A percentile compares a stretch with the other conserved stretches of the same genome.
Evolutionary conservation across 2,329 filamentous ascomycete genomes (phyloP).

Genomic region (Verticillium dahliae): DNA sequence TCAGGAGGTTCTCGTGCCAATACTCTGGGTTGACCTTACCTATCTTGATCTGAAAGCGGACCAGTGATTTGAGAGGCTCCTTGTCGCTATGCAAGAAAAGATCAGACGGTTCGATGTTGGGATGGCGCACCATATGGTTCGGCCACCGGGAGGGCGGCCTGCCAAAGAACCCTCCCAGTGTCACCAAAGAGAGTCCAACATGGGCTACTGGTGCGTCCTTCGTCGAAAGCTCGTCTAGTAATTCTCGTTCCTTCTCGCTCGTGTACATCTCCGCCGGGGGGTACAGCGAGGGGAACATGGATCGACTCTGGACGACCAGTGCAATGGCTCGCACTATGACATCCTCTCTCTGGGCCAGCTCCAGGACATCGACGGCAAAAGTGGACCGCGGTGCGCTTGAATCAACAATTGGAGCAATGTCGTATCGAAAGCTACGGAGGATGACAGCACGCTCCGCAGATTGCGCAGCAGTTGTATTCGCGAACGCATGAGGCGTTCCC

Average conservation of each 20-base stretch:
- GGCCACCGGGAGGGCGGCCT: background rate
- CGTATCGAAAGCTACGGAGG: background rate
- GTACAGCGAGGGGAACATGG: no score
- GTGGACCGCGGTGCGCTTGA: background rate
- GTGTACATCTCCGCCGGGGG: no score
- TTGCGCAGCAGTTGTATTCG: background rate
- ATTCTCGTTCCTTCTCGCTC: background rate
- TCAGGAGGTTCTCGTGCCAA: background rate
- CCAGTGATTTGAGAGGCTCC: background rate
- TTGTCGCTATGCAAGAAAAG: background rate
- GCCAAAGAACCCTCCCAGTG: background rate
- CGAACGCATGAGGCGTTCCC: background rate
- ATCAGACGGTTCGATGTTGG: background rate
- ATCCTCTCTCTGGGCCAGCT: background rate
- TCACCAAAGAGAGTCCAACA: background rate
- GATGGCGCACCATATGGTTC: background rate
- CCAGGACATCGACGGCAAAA: background rate
- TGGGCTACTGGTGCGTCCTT: background rate
- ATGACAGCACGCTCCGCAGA: background rate
- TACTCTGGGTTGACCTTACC: background rate
- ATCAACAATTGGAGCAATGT: background rate
- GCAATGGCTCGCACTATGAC: background rate
- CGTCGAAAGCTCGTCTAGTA: background rate
- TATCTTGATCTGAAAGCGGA: background rate
- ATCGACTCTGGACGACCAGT: background rate